phyloP scores from a whole-genome alignment of 768 basidiomycete species.

The Amanita rubescens region DNA sequence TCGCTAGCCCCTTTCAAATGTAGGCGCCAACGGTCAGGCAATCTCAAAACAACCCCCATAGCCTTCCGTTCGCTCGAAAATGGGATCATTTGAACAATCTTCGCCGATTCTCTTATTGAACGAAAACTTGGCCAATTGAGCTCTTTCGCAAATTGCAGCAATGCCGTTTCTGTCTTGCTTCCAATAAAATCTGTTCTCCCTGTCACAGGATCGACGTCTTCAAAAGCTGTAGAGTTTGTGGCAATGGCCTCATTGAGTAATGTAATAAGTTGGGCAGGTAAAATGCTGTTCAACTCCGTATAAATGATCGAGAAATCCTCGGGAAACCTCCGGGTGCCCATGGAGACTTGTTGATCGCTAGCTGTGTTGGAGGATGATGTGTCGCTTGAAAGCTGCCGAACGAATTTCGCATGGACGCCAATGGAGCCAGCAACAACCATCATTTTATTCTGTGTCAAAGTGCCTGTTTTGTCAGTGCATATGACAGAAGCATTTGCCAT shows the following conservation, averaged over 20 bases:
- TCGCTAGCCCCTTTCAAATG: conserved; percentile 94
- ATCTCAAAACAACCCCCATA: conserved; percentile 83
- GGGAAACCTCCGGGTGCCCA: conserved; percentile 35
- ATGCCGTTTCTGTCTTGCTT: conserved; percentile 92
- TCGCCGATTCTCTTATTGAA: conserved; percentile 49
- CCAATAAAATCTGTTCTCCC: conserved; percentile 68
- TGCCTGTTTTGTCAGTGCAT: conserved; percentile 95
- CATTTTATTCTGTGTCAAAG: conserved; percentile 94
- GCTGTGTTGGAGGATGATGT: conserved; percentile 63
- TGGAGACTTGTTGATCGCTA: conserved; percentile 31
- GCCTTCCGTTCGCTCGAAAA: conserved; percentile 92
- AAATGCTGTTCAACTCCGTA: conserved; percentile 51
- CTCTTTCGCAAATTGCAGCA: conserved; percentile 79
- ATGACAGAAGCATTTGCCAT: conserved; percentile 98
- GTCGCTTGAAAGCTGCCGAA: conserved; percentile 68
- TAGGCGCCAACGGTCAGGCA: conserved; percentile 48
- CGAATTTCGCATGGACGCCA: conserved; percentile 93
- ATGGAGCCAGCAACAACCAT: conserved; percentile 93
- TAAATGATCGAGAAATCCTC: conserved; percentile 88
- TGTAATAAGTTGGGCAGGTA: conserved; percentile 51
- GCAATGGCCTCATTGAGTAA: conserved; percentile 84
- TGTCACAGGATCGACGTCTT: conserved; percentile 61
- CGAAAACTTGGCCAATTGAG: conserved; percentile 72
- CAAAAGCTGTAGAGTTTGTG: conserved; percentile 92
- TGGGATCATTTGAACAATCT: conserved; percentile 81